Evolutionary conservation across 83 land plant species (phyloP).

Genomic region (Diphasiastrum complanatum): DNA sequence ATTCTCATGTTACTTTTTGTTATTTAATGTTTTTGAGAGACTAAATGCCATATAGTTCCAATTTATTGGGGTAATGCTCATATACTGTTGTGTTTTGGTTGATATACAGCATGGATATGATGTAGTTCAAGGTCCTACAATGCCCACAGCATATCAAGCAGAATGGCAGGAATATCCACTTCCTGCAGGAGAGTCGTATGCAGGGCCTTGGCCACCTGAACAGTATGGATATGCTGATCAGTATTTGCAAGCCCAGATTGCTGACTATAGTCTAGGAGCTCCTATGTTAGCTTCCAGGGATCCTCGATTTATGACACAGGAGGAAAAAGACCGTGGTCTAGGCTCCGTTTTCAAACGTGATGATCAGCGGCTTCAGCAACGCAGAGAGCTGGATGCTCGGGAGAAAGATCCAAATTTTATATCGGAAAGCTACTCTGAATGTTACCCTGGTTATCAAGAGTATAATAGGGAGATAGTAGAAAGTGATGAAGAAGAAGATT

Average conservation of each 20-base stretch:
- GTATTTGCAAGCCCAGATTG: constrained; percentile 47
- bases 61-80: no score
- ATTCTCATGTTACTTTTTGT: no score
- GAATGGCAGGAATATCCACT: constrained; percentile 85
- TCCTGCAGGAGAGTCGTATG: constrained; percentile 42
- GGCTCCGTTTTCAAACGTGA: constrained; percentile 98
- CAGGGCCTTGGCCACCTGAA: constrained; percentile 62
- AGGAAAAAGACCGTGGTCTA: constrained; percentile 98
- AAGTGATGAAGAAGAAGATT: constrained; percentile 94
- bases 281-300: constrained; percentile 35
- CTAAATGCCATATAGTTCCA: no score
- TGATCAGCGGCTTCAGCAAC: constrained; percentile 84
- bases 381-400: constrained; percentile 82
- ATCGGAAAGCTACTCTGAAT: constrained; percentile 95
- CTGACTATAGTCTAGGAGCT: constrained; percentile 39
- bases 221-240: constrained; percentile 54
- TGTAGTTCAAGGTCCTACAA: constrained; percentile 68
- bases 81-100: background rate
- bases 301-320: constrained; percentile 90
- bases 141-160: constrained; percentile 62
- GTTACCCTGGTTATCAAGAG: constrained; percentile 98
- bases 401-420: constrained; percentile 98
- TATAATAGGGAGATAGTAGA: constrained; percentile 91
- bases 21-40: no score
- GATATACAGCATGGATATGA: constrained; percentile 72